phyloP scores from a whole-genome alignment of 2,329 filamentous ascomycete genomes.

The Ophiostoma perfectum region DNA sequence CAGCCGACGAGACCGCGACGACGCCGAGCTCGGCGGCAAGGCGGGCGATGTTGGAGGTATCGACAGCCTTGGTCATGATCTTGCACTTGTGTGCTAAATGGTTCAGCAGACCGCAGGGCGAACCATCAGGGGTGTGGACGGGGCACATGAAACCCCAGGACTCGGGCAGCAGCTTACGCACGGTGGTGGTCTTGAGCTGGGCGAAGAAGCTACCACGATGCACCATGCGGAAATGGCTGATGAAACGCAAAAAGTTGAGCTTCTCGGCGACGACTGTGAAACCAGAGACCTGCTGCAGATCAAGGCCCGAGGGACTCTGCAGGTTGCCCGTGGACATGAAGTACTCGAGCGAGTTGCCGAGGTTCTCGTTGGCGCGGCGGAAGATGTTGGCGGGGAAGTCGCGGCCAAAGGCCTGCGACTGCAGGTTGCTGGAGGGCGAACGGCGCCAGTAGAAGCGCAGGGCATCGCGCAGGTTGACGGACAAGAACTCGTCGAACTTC shows the following conservation, averaged over 20 bases:
- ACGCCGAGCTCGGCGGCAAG: slow-evolving; percentile 77
- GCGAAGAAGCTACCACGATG: slow-evolving; percentile 99
- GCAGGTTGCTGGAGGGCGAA: slow-evolving; percentile 63
- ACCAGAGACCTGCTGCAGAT: slow-evolving; percentile 89
- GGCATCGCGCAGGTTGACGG: slow-evolving; percentile 45
- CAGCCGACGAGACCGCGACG: slow-evolving; percentile 65
- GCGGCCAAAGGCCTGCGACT: slow-evolving; percentile 67
- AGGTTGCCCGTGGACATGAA: slow-evolving; percentile 95
- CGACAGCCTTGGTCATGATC: slow-evolving; percentile 69
- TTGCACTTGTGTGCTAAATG: slow-evolving; percentile 94
- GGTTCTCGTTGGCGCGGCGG: slow-evolving; percentile 75
- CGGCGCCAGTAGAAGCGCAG: slow-evolving; percentile 54
- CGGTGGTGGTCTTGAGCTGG: slow-evolving; percentile 92
- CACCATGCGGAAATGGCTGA: slow-evolving; percentile 97
- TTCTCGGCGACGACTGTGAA: slow-evolving; percentile 97
- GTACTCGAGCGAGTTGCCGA: slow-evolving; percentile 84
- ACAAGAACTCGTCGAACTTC: slow-evolving; percentile 80
- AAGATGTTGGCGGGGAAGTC: slow-evolving; percentile 78
- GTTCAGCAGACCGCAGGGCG: slow-evolving; percentile 89
- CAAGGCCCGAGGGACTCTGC: slow-evolving; percentile 82
- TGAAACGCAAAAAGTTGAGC: slow-evolving; percentile 97
- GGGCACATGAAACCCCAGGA: slow-evolving; percentile 98
- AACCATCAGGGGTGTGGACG: slow-evolving; percentile 93
- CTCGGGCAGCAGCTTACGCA: slow-evolving; percentile 89
- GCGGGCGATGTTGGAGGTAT: slow-evolving; percentile 68